Evolutionary conservation across 768 basidiomycete genomes (phyloP), one percentile per base, ranked within the genome.

Genomic region (Termitomyces bulborhizus): DNA sequence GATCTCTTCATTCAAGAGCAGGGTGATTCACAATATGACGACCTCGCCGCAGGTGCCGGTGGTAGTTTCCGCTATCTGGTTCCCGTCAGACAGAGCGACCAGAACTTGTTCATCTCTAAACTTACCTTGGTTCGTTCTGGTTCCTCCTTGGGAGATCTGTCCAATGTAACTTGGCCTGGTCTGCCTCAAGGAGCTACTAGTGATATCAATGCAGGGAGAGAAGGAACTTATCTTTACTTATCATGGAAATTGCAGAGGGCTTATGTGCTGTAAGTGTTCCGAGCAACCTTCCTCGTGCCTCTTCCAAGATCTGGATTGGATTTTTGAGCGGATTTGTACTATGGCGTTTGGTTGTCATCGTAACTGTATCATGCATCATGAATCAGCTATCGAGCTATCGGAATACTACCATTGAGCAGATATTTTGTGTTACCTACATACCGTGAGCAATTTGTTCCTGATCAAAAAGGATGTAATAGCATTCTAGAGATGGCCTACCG

Each of bases 1-100:
- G 43, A 40, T 29, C 13, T 56, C 4, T 29, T 52, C 39, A 32
- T 51, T 26, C 12, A 24, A 32, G 2, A 1, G 6, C 1, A 45
- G 26, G 12, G 15, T 4, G 45, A 56, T 7, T 0, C 15, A 1
- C 50, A 34, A 6, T 51, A 46, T 24, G 24, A 40, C 36, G 48
- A 56, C 31, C 55, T 56, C 39, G 55, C 55, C 26, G 31, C 29
- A 8, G 55, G 29, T 18, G 39, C 49, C 3, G 37, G 44, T n/a
- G 55, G 55, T 4, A 24, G 52, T 7, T 52, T 8, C 39, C 55
- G 55, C 13, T 56, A 56, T 18, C 44, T 56, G 6, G 27, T 56
- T 26, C 55, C 55, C n/a, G 27, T 47, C 43, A 45, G 6, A 4
- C 43, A 34, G 16, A 11, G 4, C 34, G n/a, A 36, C 18, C 15